These are phyloP conservation scores for Bertia moriformis DNA, from an alignment of 2,329 filamentous ascomycete genomes.

Conservation along the genomic window DNA sequence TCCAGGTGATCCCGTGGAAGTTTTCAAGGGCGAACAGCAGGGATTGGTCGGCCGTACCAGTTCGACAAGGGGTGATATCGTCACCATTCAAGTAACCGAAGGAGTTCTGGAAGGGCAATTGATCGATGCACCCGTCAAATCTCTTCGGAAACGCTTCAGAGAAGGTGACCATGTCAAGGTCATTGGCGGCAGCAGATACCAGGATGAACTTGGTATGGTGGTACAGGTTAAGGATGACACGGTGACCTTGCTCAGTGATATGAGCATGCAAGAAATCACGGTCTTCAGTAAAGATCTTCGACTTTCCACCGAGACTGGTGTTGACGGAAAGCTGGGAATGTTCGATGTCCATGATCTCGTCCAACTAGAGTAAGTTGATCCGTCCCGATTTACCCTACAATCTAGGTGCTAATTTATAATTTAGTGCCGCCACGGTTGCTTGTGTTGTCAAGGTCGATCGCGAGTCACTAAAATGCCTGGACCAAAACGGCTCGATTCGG, in stretches of 20 bases:
- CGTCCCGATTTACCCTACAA: no score
- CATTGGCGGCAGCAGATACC: constrained; percentile 84
- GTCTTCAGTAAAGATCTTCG: constrained; percentile 96
- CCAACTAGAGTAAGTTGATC: constrained; percentile 59
- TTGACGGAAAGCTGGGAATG: constrained; percentile 69
- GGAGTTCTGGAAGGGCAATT: constrained; percentile 69
- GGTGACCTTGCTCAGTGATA: constrained; percentile 84
- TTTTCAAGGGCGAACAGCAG: constrained; percentile 88
- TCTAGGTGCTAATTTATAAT: no score
- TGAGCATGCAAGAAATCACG: constrained; percentile 82
- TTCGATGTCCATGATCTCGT: constrained; percentile 88
- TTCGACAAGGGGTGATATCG: constrained; percentile 80
- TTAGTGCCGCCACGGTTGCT: constrained; percentile 65
- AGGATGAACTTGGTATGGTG: constrained; percentile 93
- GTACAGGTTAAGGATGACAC: constrained; percentile 85
- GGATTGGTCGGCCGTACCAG: constrained; percentile 76
- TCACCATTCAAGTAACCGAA: constrained; percentile 72
- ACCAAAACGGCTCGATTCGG: constrained; percentile 74
- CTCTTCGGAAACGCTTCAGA: constrained; percentile 80
- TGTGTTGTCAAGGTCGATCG: constrained; percentile 91
- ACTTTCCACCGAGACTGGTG: constrained; percentile 82
- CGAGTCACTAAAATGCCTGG: constrained; percentile 76
- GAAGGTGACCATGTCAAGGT: constrained; percentile 97
- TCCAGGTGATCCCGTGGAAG: constrained; percentile 88
- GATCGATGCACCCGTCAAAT: constrained; percentile 85